phyloP scores from a whole-genome alignment of 2,329 filamentous ascomycete species.

The Aspergillus glaucus region DNA sequence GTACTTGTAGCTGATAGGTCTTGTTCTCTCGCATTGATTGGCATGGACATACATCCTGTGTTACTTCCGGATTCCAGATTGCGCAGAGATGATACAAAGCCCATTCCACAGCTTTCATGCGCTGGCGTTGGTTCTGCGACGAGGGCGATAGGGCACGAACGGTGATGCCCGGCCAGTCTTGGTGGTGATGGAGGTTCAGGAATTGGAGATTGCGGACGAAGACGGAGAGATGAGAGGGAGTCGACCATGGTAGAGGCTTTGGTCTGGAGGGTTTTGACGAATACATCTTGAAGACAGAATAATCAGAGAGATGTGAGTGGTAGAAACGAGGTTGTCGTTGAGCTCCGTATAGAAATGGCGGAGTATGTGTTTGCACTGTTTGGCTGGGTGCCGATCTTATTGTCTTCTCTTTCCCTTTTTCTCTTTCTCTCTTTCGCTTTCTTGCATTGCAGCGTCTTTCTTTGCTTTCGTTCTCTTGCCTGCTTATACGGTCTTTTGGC shows the following conservation, averaged over 20 bases:
- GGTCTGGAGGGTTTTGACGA: constrained; percentile 21
- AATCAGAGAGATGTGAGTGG: neutral
- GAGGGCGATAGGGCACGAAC: constrained; percentile 64
- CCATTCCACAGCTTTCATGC: constrained; percentile 82
- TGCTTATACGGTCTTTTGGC: neutral
- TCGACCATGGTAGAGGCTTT: constrained; percentile 30
- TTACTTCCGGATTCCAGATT: constrained; percentile 72
- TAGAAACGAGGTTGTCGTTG: neutral
- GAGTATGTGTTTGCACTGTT: constrained; percentile 22
- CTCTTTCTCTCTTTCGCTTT: neutral
- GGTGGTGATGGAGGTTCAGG: constrained; percentile 66
- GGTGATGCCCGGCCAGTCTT: constrained; percentile 76
- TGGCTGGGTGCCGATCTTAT: constrained; percentile 4
- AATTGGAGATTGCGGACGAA: constrained; percentile 81
- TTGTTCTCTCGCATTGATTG: too few species aligned
- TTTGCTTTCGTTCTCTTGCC: neutral
- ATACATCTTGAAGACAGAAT: neutral
- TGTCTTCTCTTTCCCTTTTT: neutral
- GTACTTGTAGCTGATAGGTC: neutral
- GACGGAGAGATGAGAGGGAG: constrained; percentile 52
- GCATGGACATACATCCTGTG: constrained; percentile 55
- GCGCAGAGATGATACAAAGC: constrained; percentile 79
- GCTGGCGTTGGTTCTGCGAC: constrained; percentile 69
- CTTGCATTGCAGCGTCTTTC: constrained; percentile 3
- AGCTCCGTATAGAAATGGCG: constrained; percentile 16